Base-by-base conservation (phyloP, 176 grass and related monocot genomes). In the Panicum miliaceum region DNA sequence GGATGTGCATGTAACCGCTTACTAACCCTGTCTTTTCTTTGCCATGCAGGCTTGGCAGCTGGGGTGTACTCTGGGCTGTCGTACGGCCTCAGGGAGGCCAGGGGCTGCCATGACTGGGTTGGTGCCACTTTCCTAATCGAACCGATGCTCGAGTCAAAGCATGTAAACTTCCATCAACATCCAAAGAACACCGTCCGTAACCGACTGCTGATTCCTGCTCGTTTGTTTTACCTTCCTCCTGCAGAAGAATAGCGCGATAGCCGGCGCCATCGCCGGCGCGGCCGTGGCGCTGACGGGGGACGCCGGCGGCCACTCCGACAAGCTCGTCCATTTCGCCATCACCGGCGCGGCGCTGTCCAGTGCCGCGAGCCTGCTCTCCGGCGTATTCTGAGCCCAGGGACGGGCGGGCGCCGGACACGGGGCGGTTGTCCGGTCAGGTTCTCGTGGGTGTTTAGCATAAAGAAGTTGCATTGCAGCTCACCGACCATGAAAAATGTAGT, bases 41-140 rank as follows among this genome's bases (percentile, higher is more conserved):
- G 58, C 29, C 80, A 87, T 91, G 89, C 73, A 98, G 96, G 93
- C 19, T 18, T 98, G 75, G 88, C 93, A 8, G 96, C 93, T 27
- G 96, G 96, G 1, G 76, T 98, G 58, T 90, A 95, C 75, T 98
- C 96, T 0, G 96, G 91, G 12, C 32, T 98, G 26, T 95, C 93
- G 1, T 98, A 98, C 23, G 91, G 93, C 4, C 83, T 98, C 8
- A 90, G 67, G 38, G 96, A 98, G 82, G 91, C 89, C 15, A 92
- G 93, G 80, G 96, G 96, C 64, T 79, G 85, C 52, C 96, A 98
- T 73, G 96, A 98, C 77, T 95, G 96, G 88, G 88, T 90, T 8
- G 5, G 88, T 90, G 20, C 45, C 23, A 56, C 27, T 27, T 12
- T 27, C 2, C 5, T 42, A 45, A 59, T 32, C 10, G 4, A 8